Conservation (phyloP, 169 alveolate species). For the Cryptosporidium tyzzeri region DNA sequence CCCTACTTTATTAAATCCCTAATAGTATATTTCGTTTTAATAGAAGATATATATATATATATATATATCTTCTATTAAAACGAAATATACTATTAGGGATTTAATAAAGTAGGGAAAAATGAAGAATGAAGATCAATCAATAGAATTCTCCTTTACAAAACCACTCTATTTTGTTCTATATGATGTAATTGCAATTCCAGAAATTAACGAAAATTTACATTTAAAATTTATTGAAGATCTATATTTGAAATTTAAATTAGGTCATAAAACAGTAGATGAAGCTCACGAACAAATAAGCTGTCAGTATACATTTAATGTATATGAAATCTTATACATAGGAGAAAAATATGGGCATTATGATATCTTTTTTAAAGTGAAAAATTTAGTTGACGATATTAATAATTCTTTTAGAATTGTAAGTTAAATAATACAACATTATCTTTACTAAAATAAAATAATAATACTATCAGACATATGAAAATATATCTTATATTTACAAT, state of each 20-base stretch:
- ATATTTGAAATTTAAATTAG: background rate
- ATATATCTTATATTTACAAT: background rate
- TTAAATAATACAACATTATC: background rate
- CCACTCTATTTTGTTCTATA: conserved; percentile 4
- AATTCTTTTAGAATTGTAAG: conserved; percentile 7
- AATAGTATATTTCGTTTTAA: no score
- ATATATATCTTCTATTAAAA: no score
- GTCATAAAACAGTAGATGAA: background rate
- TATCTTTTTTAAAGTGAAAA: background rate
- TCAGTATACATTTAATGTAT: conserved; percentile 2
- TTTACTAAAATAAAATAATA: background rate
- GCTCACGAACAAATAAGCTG: background rate
- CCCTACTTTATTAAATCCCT: background rate
- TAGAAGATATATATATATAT: no score
- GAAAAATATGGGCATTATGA: conserved; percentile 3
- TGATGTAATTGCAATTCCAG: conserved; percentile 18
- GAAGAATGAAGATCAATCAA: background rate
- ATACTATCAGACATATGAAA: conserved; percentile 16
- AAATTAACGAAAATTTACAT: background rate
- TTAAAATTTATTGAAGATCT: conserved; percentile 3
- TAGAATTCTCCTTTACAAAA: background rate
- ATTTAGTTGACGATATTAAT: background rate
- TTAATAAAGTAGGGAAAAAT: no score
- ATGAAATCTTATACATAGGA: conserved; percentile 30
- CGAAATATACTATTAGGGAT: background rate